Evolutionary conservation across 164 flowering plant genomes (phyloP), one percentile per base, ranked within the genome.

Genomic region (Hamamelis virginiana): DNA sequence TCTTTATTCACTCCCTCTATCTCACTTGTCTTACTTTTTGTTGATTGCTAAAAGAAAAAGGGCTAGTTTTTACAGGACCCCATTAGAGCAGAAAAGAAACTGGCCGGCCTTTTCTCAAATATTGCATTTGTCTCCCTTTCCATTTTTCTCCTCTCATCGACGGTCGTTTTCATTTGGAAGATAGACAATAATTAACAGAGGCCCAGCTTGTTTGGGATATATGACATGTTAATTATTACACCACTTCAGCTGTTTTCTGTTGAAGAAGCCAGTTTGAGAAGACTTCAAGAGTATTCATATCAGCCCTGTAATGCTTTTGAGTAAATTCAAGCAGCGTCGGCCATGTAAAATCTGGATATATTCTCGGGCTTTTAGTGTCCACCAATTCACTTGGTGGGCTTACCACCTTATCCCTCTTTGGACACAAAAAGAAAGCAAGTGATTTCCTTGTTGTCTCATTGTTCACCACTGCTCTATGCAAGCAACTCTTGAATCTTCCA

Each of bases 381-480:
- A 91, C 80, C 72, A 92, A 44, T 58, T 80, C 86, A 4, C 15
- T 44, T 33, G 97, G 94, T 47, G 97, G 94, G 19, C 70, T 77
- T 76, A 92, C 97, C 80, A 87, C 78, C 75, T 80, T 87, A 21
- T 90, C 88, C 66, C 62, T 78, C 74, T 74, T 76, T 18, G 97
- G 97, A 67, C 95, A 87, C 60, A 92, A 75, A 74, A 92, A 92
- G 78, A 92, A 92, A 6, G 94, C 94, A 3, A 92, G 76, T 0
- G 96, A 90, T 72, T 89, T 90, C 62, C 97, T 85, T 15, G 94
- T 73, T 9, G 66, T 74, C 51, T 72, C 57, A 71, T 80, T 84
- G 83, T 90, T 92, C 80, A 91, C 95, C 64, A 91, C 97, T 41
- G 97, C 97, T 58, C 91, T 69, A 79, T 91, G 97, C 79, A 91